phyloP scores from a whole-genome alignment of 2,329 filamentous ascomycete species.

The Annulohypoxylon truncatum region DNA sequence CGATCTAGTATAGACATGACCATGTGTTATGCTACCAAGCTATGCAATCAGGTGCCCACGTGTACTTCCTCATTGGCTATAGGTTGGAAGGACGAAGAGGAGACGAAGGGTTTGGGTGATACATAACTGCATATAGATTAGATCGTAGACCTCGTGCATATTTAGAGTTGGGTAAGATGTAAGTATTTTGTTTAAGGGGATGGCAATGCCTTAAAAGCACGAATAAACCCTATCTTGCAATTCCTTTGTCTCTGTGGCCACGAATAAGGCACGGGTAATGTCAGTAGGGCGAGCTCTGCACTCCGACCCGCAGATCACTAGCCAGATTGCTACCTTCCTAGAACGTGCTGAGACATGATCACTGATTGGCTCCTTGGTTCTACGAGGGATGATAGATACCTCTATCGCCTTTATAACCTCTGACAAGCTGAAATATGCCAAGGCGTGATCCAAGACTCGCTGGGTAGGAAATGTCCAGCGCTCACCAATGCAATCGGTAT shows the following conservation, averaged over 20 bases:
- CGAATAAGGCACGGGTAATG: not conserved
- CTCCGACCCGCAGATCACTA: conserved; percentile 25
- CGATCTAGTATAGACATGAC: not conserved
- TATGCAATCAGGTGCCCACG: conserved; percentile 16
- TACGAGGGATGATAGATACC: not conserved
- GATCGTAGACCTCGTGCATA: not conserved
- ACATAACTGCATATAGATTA: not conserved
- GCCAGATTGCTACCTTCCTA: conserved; percentile 11
- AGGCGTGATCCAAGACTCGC: too few species aligned
- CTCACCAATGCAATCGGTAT: too few species aligned
- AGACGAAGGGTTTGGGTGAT: conserved; percentile 1
- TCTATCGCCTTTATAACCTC: not conserved
- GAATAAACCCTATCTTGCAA: not conserved
- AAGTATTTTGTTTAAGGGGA: not conserved
- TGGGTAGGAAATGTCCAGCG: too few species aligned
- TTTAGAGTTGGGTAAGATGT: not conserved
- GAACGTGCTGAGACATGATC: conserved; percentile 22
- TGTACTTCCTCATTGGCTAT: conserved; percentile 22
- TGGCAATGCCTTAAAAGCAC: not conserved
- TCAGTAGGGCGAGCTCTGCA: conserved; percentile 2
- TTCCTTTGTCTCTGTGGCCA: not conserved
- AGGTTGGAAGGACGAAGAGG: not conserved
- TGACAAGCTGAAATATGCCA: too few species aligned
- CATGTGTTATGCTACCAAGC: not conserved
- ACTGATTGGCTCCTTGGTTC: conserved; percentile 21